phyloP scores from a whole-genome alignment of 1,284 basidiomycete genomes.

The Albatrellus sp. region DNA sequence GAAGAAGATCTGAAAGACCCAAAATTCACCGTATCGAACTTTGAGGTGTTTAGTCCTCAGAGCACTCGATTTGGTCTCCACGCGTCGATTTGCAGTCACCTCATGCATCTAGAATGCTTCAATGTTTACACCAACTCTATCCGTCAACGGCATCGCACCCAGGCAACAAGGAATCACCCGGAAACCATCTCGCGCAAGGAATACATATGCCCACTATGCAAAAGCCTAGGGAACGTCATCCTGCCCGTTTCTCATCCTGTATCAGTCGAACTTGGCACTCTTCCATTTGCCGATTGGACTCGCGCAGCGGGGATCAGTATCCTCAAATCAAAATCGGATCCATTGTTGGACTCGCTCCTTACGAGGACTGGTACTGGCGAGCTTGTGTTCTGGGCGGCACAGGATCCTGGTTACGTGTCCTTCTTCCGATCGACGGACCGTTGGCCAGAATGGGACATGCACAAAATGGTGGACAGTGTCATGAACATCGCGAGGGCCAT shows the following conservation, averaged over 20 bases:
- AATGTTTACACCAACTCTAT: constrained; percentile 83
- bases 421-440: constrained; percentile 38
- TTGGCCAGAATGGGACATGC: constrained; percentile 39
- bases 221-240: constrained; percentile 90
- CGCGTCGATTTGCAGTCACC: constrained; percentile 87
- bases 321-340: constrained; percentile 66
- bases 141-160: constrained; percentile 78
- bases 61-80: constrained; percentile 79
- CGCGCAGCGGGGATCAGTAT: constrained; percentile 70
- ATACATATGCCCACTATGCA: constrained; percentile 97
- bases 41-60: constrained; percentile 64
- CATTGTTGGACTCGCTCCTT: constrained; percentile 54
- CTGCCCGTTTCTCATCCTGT: constrained; percentile 62
- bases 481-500: constrained; percentile 57
- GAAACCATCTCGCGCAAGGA: constrained; percentile 89
- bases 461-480: constrained; percentile 70
- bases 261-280: constrained; percentile 33
- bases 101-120: constrained; percentile 97
- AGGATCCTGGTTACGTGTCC: constrained; percentile 55
- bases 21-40: constrained; percentile 35
- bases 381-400: constrained; percentile 75
- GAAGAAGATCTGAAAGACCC: constrained; percentile 36
- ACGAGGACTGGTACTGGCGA: constrained; percentile 71
- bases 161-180: constrained; percentile 89
- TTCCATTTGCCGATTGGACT: constrained; percentile 72